A percentile compares a stretch with the other conserved stretches of the same genome.
These are phyloP conservation scores for Colletotrichum gloeosporioides DNA, from an alignment of 2,329 filamentous ascomycete species.

Conservation along the genomic window DNA sequence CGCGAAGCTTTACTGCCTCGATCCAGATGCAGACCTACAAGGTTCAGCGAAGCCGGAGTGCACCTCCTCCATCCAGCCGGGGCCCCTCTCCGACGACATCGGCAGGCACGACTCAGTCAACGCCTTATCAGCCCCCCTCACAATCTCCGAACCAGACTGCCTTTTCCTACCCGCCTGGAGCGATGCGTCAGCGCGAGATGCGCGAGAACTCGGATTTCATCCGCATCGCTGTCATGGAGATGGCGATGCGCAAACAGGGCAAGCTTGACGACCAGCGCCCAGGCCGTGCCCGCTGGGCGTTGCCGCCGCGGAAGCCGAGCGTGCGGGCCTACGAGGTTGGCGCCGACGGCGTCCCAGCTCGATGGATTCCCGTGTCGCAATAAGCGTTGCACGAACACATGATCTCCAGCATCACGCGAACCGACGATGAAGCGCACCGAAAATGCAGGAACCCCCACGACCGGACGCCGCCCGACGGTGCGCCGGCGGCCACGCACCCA, in stretches of 20 bases:
- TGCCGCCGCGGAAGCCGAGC: slow-evolving; percentile 67
- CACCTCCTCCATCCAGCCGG: slow-evolving; percentile 34
- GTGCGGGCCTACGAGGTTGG: slow-evolving; percentile 61
- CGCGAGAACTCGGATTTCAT: slow-evolving; percentile 76
- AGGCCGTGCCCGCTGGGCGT: slow-evolving; percentile 70
- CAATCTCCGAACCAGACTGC: slow-evolving; percentile 37
- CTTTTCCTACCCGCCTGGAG: slow-evolving; percentile 45
- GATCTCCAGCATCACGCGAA: background rate
- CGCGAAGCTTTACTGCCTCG: slow-evolving; percentile 63
- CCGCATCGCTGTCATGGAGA: slow-evolving; percentile 73
- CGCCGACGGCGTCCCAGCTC: slow-evolving; percentile 61
- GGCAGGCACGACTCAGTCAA: slow-evolving; percentile 33
- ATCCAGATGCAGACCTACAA: slow-evolving; percentile 78
- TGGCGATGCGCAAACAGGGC: slow-evolving; percentile 71
- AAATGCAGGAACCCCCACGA: background rate
- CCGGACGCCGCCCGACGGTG: background rate
- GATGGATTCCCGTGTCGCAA: slow-evolving; percentile 55
- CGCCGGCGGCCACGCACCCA: background rate
- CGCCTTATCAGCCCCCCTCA: slow-evolving; percentile 30
- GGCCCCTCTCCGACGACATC: slow-evolving; percentile 35
- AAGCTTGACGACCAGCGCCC: slow-evolving; percentile 71
- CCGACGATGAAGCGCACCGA: background rate
- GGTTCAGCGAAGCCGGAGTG: slow-evolving; percentile 54
- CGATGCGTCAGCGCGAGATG: slow-evolving; percentile 68
- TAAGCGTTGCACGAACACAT: background rate